Conservation (phyloP, 2,329 filamentous ascomycete genomes). For the Trichoderma guizhouense region DNA sequence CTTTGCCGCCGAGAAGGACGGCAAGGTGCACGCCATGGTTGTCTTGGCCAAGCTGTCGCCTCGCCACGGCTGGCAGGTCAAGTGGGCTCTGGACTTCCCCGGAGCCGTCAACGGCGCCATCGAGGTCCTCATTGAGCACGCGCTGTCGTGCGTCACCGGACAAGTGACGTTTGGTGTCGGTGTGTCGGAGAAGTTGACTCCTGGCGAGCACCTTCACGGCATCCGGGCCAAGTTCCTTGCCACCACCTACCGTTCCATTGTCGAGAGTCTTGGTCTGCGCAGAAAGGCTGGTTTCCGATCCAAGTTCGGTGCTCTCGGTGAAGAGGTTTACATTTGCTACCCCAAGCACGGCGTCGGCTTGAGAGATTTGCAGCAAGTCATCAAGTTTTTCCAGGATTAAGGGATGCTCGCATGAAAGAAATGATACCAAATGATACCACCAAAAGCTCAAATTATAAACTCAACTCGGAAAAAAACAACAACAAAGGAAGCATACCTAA, state of each 20-base stretch:
- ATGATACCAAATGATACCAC: slow-evolving; percentile 1
- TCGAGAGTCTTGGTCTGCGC: slow-evolving; percentile 76
- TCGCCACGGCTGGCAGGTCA: slow-evolving; percentile 85
- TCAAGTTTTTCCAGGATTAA: slow-evolving; percentile 82
- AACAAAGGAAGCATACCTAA: neutral
- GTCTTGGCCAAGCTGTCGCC: slow-evolving; percentile 79
- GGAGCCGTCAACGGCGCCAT: slow-evolving; percentile 82
- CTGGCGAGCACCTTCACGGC: slow-evolving; percentile 78
- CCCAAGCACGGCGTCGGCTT: slow-evolving; percentile 81
- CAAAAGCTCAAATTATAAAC: neutral
- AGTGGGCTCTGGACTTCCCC: slow-evolving; percentile 94
- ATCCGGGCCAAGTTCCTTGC: slow-evolving; percentile 76
- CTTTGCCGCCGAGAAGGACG: slow-evolving; percentile 74
- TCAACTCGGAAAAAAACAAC: neutral
- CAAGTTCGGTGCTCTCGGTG: slow-evolving; percentile 82
- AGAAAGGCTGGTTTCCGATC: slow-evolving; percentile 86
- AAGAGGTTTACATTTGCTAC: slow-evolving; percentile 86
- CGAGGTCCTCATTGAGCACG: slow-evolving; percentile 73
- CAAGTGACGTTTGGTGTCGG: slow-evolving; percentile 84
- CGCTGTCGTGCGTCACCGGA: slow-evolving; percentile 51
- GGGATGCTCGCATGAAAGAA: neutral
- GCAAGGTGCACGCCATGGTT: slow-evolving; percentile 72
- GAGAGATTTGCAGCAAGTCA: slow-evolving; percentile 76
- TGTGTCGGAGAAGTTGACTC: slow-evolving; percentile 68
- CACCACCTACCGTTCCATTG: slow-evolving; percentile 77